Evolutionary conservation across 192 early-diverging fungal genomes (phyloP).

Genomic region (Chytriomyces hyalinus): DNA sequence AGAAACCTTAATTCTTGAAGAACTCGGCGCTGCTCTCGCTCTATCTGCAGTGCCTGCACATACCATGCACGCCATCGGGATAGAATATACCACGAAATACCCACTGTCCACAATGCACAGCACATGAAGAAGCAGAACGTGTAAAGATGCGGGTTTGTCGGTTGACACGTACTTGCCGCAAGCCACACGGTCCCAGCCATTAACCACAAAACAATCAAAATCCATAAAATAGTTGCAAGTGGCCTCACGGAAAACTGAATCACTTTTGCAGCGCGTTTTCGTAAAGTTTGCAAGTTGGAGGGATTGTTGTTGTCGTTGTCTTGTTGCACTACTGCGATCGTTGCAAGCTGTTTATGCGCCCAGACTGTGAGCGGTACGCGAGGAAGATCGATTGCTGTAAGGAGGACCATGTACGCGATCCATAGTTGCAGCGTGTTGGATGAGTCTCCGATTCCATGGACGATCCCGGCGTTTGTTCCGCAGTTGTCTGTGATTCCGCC

Average conservation of each 20-base stretch:
- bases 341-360: not conserved
- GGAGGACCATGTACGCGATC: slow-evolving; percentile 19
- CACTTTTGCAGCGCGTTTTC: slow-evolving; percentile 3
- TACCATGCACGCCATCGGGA: slow-evolving; percentile 21
- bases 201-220: slow-evolving; percentile 11
- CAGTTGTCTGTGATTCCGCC: not conserved
- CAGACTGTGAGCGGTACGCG: not conserved
- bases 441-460: slow-evolving; percentile 3
- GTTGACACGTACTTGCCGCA: not conserved
- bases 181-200: slow-evolving; percentile 28
- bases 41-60: not conserved
- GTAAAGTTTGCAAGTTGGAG: not conserved
- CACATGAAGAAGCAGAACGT: not conserved
- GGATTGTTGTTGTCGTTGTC: not conserved
- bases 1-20: not conserved
- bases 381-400: slow-evolving; percentile 18
- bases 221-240: slow-evolving; percentile 6
- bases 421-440: not conserved
- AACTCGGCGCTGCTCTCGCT: not conserved
- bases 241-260: not conserved
- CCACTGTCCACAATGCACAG: not conserved
- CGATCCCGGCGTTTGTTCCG: slow-evolving; percentile 1
- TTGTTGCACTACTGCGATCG: not conserved
- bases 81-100: slow-evolving; percentile 20
- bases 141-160: slow-evolving; percentile 19